phyloP scores from a whole-genome alignment of 495 filamentous ascomycete genomes.

The Penicillium macrosclerotiorum region DNA sequence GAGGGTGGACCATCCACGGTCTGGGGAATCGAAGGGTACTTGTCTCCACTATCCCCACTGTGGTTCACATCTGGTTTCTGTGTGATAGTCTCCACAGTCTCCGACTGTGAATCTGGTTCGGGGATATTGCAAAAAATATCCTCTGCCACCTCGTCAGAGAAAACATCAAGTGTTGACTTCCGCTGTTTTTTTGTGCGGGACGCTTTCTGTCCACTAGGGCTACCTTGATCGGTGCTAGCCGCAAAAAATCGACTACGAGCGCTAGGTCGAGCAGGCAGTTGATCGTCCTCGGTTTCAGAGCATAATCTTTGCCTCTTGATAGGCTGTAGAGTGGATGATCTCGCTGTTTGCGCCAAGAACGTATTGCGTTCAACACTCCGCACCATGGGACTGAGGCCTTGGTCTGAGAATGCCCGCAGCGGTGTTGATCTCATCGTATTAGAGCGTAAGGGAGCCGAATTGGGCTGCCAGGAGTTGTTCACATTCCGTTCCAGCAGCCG shows the following conservation, averaged over 20 bases:
- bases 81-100: slow-evolving; percentile 9
- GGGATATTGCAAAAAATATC: slow-evolving; percentile 56
- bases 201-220: slow-evolving; percentile 50
- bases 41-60: neutral
- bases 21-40: neutral
- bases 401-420: slow-evolving; percentile 33
- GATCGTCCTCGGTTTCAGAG: slow-evolving; percentile 49
- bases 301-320: slow-evolving; percentile 63
- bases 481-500: slow-evolving; percentile 53
- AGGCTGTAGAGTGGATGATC: slow-evolving; percentile 47
- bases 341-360: slow-evolving; percentile 40
- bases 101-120: slow-evolving; percentile 27
- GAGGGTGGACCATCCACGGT: neutral
- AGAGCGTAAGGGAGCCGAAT: slow-evolving; percentile 35
- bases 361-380: slow-evolving; percentile 46
- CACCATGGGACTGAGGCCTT: slow-evolving; percentile 35
- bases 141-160: slow-evolving; percentile 66
- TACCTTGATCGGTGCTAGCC: slow-evolving; percentile 35
- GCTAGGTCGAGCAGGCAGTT: slow-evolving; percentile 26
- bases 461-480: slow-evolving; percentile 53
- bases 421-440: slow-evolving; percentile 39
- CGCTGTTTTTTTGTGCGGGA: slow-evolving; percentile 45
- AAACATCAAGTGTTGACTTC: slow-evolving; percentile 54
- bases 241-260: slow-evolving; percentile 61
- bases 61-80: slow-evolving; percentile 24